Percentiles rank a stretch among this genome's conserved stretches.
phyloP scores from a whole-genome alignment of 1,139 yeast genomes.

The Lodderomyces metapsilosis region DNA sequence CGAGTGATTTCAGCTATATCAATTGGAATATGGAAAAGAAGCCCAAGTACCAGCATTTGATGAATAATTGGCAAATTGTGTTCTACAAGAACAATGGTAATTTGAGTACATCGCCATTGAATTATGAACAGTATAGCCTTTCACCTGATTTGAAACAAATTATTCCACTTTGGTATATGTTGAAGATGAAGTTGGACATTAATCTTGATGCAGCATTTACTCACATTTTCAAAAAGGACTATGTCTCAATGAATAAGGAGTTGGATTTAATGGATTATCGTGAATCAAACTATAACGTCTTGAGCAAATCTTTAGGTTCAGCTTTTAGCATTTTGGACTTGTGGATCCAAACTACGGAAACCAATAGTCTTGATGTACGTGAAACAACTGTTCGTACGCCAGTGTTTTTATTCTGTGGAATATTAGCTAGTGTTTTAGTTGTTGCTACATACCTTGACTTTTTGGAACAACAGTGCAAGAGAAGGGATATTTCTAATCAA shows the following conservation, averaged over 20 bases:
- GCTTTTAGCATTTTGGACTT: constrained; percentile 60
- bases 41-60: constrained; percentile 52
- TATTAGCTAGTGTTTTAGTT: constrained; percentile 58
- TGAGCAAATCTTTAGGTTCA: constrained; percentile 56
- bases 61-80: constrained; percentile 64
- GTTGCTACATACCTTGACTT: constrained; percentile 59
- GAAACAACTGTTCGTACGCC: constrained; percentile 70
- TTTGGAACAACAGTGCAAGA: constrained; percentile 41
- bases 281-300: constrained; percentile 52
- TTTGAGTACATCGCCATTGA: constrained; percentile 51
- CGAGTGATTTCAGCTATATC: constrained; percentile 26
- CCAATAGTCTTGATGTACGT: constrained; percentile 55
- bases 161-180: constrained; percentile 60
- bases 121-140: constrained; percentile 47
- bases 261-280: constrained; percentile 33
- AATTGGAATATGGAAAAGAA: constrained; percentile 63
- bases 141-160: constrained; percentile 61
- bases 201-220: constrained; percentile 57
- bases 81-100: constrained; percentile 63
- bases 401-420: constrained; percentile 67
- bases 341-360: constrained; percentile 69
- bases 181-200: constrained; percentile 61
- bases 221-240: constrained; percentile 59
- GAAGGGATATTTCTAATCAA: constrained; percentile 32
- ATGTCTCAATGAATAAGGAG: constrained; percentile 60